phyloP scores from a whole-genome alignment of 768 basidiomycete genomes.

The Termitomyces sp. region DNA sequence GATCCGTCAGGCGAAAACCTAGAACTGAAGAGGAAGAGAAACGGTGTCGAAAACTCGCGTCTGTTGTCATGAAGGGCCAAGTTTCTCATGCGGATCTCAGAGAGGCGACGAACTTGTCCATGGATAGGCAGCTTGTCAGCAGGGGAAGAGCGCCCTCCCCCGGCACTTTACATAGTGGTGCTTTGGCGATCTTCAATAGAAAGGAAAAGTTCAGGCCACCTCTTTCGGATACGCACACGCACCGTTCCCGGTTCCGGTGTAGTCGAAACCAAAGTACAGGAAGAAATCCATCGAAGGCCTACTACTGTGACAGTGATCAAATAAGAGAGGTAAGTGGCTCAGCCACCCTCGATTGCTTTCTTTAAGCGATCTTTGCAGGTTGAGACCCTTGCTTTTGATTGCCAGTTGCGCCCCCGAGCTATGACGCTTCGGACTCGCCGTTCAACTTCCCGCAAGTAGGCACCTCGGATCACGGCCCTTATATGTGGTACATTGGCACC shows the following conservation, averaged over 20 bases:
- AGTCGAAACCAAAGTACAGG: background rate
- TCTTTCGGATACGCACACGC: background rate
- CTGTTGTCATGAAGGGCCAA: background rate
- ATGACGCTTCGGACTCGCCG: background rate
- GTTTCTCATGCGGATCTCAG: background rate
- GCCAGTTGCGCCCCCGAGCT: background rate
- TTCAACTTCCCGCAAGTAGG: background rate
- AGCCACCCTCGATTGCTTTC: background rate
- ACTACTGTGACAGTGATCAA: background rate
- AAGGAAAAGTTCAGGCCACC: background rate
- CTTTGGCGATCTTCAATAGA: background rate
- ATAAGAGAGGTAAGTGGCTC: background rate
- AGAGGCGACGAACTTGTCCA: background rate
- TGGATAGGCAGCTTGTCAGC: background rate
- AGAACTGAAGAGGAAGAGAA: background rate
- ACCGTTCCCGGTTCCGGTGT: too few relatives aligned
- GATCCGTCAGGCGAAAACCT: background rate
- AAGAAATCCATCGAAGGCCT: background rate
- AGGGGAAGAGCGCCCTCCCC: background rate
- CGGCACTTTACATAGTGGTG: background rate
- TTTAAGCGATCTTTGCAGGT: background rate
- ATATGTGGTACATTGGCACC: background rate
- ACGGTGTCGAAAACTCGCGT: background rate
- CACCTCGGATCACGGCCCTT: background rate
- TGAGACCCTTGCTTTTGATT: background rate